These are phyloP conservation scores for Fennellomyces sp. DNA, from an alignment of 371 early-diverging fungal species.

Conservation along the genomic window DNA sequence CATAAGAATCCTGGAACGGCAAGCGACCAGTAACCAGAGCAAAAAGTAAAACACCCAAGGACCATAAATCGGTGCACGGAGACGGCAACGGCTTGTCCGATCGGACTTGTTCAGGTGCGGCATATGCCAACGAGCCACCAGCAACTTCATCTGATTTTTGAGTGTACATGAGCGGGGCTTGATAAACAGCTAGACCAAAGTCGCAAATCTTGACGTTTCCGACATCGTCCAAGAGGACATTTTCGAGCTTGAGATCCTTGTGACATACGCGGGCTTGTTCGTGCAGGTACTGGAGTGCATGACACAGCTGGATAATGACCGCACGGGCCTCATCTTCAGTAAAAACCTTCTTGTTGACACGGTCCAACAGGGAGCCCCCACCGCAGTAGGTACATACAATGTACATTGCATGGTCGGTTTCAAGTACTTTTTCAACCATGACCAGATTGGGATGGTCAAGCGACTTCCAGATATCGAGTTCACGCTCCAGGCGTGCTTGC, in stretches of 20 bases:
- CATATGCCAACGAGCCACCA: constrained; percentile 80
- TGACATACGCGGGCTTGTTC: constrained; percentile 74
- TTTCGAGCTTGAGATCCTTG: constrained; percentile 94
- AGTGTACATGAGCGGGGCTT: constrained; percentile 12
- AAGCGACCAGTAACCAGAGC: constrained; percentile 70
- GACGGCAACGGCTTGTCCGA: constrained; percentile 40
- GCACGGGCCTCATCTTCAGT: constrained; percentile 32
- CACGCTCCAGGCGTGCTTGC: constrained; percentile 44
- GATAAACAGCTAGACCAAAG: constrained; percentile 81
- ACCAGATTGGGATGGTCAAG: constrained; percentile 75
- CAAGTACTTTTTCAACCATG: constrained; percentile 62
- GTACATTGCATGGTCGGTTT: constrained; percentile 65
- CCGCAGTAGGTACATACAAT: constrained; percentile 71
- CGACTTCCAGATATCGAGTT: constrained; percentile 73
- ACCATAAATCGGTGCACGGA: constrained; percentile 80
- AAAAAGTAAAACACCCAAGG: constrained; percentile 82
- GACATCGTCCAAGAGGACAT: constrained; percentile 68
- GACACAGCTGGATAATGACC: constrained; percentile 68
- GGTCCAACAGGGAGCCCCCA: constrained; percentile 56
- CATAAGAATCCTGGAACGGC: constrained; percentile 79
- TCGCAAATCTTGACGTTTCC: constrained; percentile 80
- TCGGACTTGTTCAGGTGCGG: constrained; percentile 76
- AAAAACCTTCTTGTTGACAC: constrained; percentile 5
- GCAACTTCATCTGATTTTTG: constrained; percentile 3
- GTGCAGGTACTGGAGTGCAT: constrained; percentile 84